Percentiles rank a stretch among this genome's conserved stretches.
phyloP scores from a whole-genome alignment of 2,329 filamentous ascomycete genomes.

The Apiospora arundinis region DNA sequence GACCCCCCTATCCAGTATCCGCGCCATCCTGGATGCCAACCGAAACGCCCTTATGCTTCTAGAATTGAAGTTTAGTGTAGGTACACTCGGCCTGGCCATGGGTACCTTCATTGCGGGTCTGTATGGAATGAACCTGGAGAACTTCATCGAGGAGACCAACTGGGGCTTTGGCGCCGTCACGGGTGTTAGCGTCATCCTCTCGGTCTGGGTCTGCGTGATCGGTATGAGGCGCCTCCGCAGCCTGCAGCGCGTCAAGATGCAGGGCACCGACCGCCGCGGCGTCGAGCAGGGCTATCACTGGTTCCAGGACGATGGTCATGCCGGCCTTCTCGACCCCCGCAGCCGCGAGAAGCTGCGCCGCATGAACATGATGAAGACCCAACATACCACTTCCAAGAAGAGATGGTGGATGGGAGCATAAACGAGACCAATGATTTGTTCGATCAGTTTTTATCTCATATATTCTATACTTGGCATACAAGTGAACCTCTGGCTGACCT shows the following conservation, averaged over 20 bases:
- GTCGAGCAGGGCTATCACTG: constrained; percentile 44
- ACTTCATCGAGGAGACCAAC: constrained; percentile 94
- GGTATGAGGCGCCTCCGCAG: constrained; percentile 83
- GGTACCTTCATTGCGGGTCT: constrained; percentile 96
- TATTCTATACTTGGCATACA: neutral
- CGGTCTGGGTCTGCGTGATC: constrained; percentile 80
- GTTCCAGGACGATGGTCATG: constrained; percentile 56
- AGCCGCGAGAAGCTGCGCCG: constrained; percentile 61
- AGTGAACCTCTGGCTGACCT: neutral
- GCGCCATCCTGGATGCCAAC: constrained; percentile 96
- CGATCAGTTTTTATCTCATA: neutral
- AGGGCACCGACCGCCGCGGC: constrained; percentile 32
- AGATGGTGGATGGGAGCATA: constrained; percentile 16
- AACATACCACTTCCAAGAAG: neutral
- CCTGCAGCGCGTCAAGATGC: constrained; percentile 85
- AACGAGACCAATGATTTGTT: neutral
- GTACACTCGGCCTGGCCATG: constrained; percentile 90
- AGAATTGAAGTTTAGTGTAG: constrained; percentile 94
- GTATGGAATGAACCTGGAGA: constrained; percentile 99
- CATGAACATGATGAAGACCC: constrained; percentile 43
- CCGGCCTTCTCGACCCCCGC: constrained; percentile 58
- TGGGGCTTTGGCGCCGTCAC: constrained; percentile 84
- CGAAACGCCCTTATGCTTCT: constrained; percentile 97
- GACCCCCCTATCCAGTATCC: constrained; percentile 66
- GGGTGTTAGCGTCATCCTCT: constrained; percentile 72